A percentile compares a stretch with the other conserved stretches of the same genome.
Evolutionary conservation across 495 filamentous ascomycete genomes (phyloP).

Genomic region (Daldinia decipiens): DNA sequence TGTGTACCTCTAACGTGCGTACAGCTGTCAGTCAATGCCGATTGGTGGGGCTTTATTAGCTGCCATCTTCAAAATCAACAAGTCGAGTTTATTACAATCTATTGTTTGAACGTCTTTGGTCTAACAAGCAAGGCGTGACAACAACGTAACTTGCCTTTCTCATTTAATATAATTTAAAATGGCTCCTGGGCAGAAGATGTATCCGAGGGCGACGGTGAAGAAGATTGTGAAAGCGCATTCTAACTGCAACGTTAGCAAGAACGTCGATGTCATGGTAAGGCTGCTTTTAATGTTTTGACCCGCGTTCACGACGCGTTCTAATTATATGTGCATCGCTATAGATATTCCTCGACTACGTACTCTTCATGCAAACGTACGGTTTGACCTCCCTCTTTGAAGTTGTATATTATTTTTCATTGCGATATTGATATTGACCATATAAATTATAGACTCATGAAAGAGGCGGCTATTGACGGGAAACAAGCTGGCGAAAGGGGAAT

Average conservation of each 20-base stretch:
- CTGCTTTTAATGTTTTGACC: constrained; percentile 7
- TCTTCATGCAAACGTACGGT: constrained; percentile 85
- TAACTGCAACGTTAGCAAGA: constrained; percentile 80
- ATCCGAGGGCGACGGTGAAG: constrained; percentile 85
- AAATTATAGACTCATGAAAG: constrained; percentile 76
- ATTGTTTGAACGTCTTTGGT: not conserved
- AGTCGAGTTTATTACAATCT: not conserved
- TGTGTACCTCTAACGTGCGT: not conserved
- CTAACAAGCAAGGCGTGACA: not conserved
- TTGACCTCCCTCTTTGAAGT: not conserved
- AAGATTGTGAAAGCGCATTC: constrained; percentile 91
- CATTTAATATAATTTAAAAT: constrained; percentile 48
- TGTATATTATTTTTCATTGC: constrained; percentile 2
- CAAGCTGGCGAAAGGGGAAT: constrained; percentile 77
- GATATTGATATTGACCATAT: constrained; percentile 24
- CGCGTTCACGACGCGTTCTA: constrained; percentile 31
- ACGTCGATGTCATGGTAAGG: constrained; percentile 85
- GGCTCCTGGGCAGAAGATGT: constrained; percentile 74
- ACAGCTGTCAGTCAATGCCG: not conserved
- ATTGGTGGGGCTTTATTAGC: not conserved
- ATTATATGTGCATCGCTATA: constrained; percentile 47
- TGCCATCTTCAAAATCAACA: constrained; percentile 11
- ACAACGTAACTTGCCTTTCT: not conserved
- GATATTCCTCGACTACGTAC: constrained; percentile 89
- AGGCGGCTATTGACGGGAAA: constrained; percentile 80